Evolutionary conservation across 2,329 filamentous ascomycete genomes (phyloP), one percentile per base, ranked within the genome.

Genomic region (Aspergillus quadricinctus): DNA sequence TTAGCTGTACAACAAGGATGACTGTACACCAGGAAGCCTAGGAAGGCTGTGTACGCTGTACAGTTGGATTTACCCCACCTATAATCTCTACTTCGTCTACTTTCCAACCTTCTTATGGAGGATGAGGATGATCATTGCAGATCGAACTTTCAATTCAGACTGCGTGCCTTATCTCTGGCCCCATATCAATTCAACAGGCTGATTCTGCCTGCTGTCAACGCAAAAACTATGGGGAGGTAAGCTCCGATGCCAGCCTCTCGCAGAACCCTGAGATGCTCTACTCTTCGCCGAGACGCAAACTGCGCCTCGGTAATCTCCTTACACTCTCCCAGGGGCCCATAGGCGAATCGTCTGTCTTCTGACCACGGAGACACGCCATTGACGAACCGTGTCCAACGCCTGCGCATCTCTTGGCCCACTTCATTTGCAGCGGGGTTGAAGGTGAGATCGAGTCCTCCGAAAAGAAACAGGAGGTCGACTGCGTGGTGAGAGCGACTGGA

Each of bases 401-500:
- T 63, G n/a, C 76, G 70, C 72, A 80, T 73, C 8, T 73, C 69
- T 27, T 62, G 51, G 0, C 74, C 70, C 11, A 75, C 68, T 0
- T 48, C 54, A 2, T 71, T 60, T 3, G 77, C 76, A 1, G 66
- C 62, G 0, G 65, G 67, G 1, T 72, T 70, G 23, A 72, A 72
- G 0, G 66, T 66, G 0, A 78, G 54, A 52, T 78, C 74, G 3
- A 77, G 60, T 0, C 73, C 73, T 0, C 70, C 75, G 27, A 80
- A 81, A 0, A 80, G 61, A 8, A 78, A 72, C 1, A 80, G 55
- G 3, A 81, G 63, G 58, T 81, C 78, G 2, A 81, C 74, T 0
- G 75, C 78, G 56, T 81, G 78, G 41, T 81, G 78, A 2, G 78
- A 68, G 0, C 78, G 69, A 8, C 72, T 76, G 0, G 77, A 80